phyloP scores from a whole-genome alignment of 2,329 filamentous ascomycete genomes.

The Ophiosphaerella herpotricha region DNA sequence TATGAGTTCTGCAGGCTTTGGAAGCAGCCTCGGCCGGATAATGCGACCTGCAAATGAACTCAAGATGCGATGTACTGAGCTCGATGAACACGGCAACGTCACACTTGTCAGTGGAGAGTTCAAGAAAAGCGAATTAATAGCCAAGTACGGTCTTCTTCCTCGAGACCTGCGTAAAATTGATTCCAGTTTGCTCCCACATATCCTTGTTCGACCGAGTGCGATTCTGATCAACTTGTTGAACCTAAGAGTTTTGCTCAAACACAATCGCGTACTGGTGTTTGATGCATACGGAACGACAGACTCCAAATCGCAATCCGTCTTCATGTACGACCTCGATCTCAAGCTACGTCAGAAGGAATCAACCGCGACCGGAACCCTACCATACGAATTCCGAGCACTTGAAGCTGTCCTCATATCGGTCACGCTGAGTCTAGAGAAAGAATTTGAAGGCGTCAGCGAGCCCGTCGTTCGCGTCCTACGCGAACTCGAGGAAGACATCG shows the following conservation, averaged over 20 bases:
- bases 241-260: conserved; percentile 91
- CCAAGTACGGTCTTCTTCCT: conserved; percentile 92
- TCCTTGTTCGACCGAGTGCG: conserved; percentile 87
- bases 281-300: conserved; percentile 94
- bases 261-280: conserved; percentile 91
- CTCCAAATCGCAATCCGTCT: conserved; percentile 92
- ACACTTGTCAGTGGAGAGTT: conserved; percentile 94
- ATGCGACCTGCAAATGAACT: conserved; percentile 83
- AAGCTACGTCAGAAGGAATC: conserved; percentile 82
- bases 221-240: conserved; percentile 97
- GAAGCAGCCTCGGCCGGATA: conserved; percentile 64
- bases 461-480: conserved; percentile 87
- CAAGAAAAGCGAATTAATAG: conserved; percentile 95
- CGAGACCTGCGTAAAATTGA: conserved; percentile 98
- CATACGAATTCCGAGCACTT: conserved; percentile 94
- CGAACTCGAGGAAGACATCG: conserved; percentile 95
- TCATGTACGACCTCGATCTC: conserved; percentile 96
- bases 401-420: conserved; percentile 95
- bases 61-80: conserved; percentile 88
- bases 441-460: conserved; percentile 91
- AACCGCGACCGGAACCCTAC: conserved; percentile 60
- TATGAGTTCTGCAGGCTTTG: conserved; percentile 45
- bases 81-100: conserved; percentile 89
- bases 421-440: conserved; percentile 86
- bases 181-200: conserved; percentile 91